Evolutionary conservation across 495 filamentous ascomycete genomes (phyloP).

Genomic region (Penicillium atrosanguineum): DNA sequence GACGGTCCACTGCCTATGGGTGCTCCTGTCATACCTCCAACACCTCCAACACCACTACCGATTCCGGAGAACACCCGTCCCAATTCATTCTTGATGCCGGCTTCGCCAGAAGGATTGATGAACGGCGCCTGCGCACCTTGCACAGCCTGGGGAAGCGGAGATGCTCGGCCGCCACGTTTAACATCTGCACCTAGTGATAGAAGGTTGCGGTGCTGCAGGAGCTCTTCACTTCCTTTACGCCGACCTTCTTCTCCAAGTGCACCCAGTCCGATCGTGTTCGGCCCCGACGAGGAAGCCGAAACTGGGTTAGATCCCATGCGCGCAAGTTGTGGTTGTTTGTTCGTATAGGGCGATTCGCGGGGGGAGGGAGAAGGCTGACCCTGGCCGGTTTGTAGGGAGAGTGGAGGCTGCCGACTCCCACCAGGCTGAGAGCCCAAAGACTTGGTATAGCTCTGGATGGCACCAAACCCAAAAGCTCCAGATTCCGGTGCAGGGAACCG

Average conservation of each 20-base stretch:
- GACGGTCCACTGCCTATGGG: constrained; percentile 51
- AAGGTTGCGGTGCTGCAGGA: constrained; percentile 43
- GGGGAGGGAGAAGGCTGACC: constrained; percentile 35
- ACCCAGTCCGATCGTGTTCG: constrained; percentile 26
- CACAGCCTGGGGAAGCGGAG: constrained; percentile 86
- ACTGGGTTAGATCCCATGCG: constrained; percentile 25
- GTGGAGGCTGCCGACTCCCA: constrained; percentile 28
- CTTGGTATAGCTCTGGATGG: constrained; percentile 49
- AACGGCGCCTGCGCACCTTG: constrained; percentile 83
- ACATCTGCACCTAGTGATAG: constrained; percentile 44
- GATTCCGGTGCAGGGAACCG: constrained; percentile 36
- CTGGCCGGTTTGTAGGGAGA: constrained; percentile 37
- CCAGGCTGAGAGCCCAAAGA: constrained; percentile 44
- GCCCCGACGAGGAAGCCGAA: constrained; percentile 15
- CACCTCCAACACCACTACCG: constrained; percentile 75
- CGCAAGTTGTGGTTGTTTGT: constrained; percentile 34
- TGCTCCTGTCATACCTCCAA: constrained; percentile 60
- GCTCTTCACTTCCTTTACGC: constrained; percentile 59
- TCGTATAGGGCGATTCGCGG: constrained; percentile 34
- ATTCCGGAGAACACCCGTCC: constrained; percentile 89
- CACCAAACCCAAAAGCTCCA: constrained; percentile 42
- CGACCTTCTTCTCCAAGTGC: constrained; percentile 36
- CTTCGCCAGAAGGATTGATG: constrained; percentile 70
- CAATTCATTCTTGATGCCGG: constrained; percentile 87
- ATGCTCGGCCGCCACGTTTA: constrained; percentile 54